Evolutionary conservation across 306 rosid genomes (phyloP).

Genomic region (Malus sieversii): DNA sequence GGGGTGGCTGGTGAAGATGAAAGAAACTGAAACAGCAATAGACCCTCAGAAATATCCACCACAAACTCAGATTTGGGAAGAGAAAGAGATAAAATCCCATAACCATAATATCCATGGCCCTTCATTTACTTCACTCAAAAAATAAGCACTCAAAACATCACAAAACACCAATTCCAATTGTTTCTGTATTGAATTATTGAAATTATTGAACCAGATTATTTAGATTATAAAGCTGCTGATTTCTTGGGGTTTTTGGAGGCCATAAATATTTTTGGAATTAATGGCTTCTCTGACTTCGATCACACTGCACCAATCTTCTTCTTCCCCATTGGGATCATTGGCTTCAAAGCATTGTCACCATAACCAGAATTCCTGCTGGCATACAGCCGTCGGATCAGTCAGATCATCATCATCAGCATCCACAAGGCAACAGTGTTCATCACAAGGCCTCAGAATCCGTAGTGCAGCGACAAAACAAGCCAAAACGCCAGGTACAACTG

Average conservation of each 20-base stretch:
- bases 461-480: constrained; percentile 78
- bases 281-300: constrained; percentile 63
- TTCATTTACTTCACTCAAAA: constrained; percentile 4
- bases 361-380: constrained; percentile 33
- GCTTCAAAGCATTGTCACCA: constrained; percentile 35
- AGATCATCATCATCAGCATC: constrained; percentile 25
- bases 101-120: constrained; percentile 10
- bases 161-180: not conserved
- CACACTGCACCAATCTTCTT: constrained; percentile 41
- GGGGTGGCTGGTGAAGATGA: constrained; percentile 21
- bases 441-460: constrained; percentile 44
- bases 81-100: constrained; percentile 34
- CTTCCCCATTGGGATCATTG: constrained; percentile 29
- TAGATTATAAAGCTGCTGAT: not conserved
- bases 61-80: constrained; percentile 56
- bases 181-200: not conserved
- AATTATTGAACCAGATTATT: not conserved
- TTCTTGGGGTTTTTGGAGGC: constrained; percentile 4
- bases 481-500: constrained; percentile 73
- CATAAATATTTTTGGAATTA: not conserved
- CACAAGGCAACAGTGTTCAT: constrained; percentile 23
- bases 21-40: constrained; percentile 31
- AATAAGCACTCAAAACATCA: not conserved
- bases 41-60: constrained; percentile 27
- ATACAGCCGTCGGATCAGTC: constrained; percentile 5